Evolutionary conservation across 2,329 filamentous ascomycete genomes (phyloP).

Genomic region (Chrysoporthe deuterocubensis): DNA sequence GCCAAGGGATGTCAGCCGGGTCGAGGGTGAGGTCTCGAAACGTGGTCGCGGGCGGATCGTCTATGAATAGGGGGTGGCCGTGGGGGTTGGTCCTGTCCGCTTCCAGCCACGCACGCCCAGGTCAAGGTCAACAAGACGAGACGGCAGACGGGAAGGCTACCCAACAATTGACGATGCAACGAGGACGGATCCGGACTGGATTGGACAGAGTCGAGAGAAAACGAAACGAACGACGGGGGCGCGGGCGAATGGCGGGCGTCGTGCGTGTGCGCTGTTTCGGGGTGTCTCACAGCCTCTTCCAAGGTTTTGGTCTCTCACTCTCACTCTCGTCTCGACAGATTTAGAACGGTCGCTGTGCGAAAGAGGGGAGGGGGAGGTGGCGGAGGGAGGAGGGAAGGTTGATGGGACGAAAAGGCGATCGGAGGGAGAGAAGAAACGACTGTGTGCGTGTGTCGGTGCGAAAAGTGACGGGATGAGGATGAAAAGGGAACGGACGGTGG

Average conservation of each 20-base stretch:
- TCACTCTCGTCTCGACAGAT: slow-evolving; percentile 9
- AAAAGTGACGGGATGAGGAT: slow-evolving; percentile 13
- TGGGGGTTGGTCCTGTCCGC: slow-evolving; percentile 4
- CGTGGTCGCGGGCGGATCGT: slow-evolving; percentile 5
- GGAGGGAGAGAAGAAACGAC: slow-evolving; percentile 1
- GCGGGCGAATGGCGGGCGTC: slow-evolving; percentile 7
- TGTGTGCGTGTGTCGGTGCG: neutral
- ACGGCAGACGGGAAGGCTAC: neutral
- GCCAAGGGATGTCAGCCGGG: slow-evolving; percentile 16
- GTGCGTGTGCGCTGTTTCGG: slow-evolving; percentile 16
- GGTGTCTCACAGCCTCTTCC: slow-evolving; percentile 13
- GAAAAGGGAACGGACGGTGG: slow-evolving; percentile 20
- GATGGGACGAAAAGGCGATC: slow-evolving; percentile 16
- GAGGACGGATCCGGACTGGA: neutral
- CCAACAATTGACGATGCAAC: neutral
- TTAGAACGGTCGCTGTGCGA: neutral
- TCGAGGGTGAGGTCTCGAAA: neutral
- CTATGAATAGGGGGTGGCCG: slow-evolving; percentile 15
- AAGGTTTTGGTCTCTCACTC: neutral
- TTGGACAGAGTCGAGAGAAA: slow-evolving; percentile 1
- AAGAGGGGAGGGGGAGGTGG: neutral
- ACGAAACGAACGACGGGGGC: slow-evolving; percentile 9
- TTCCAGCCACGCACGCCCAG: slow-evolving; percentile 9
- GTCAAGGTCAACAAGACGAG: slow-evolving; percentile 7
- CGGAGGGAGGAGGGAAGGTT: neutral